Percentiles rank a stretch among this genome's conserved stretches.
These are phyloP conservation scores for Penicillium lividum DNA, from an alignment of 495 filamentous ascomycete genomes.

Conservation along the genomic window DNA sequence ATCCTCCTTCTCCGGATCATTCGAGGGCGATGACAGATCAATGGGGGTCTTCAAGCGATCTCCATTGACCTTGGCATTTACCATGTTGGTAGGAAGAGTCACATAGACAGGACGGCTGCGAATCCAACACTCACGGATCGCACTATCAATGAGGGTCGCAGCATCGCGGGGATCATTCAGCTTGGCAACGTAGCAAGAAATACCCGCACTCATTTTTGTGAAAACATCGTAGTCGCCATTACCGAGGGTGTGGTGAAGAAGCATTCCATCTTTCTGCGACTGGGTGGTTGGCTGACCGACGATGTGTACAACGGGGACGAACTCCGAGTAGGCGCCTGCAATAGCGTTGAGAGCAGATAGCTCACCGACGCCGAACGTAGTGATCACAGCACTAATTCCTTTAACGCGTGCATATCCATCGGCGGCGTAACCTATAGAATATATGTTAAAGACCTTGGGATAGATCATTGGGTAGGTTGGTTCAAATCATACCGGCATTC, in stretches of 20 bases:
- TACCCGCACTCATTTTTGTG: conserved; percentile 68
- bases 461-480: neutral
- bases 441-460: neutral
- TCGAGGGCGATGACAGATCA: conserved; percentile 62
- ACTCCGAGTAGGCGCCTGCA: conserved; percentile 64
- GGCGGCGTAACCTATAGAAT: conserved; percentile 60
- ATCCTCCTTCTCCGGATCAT: conserved; percentile 73
- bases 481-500: conserved; percentile 55
- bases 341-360: conserved; percentile 69
- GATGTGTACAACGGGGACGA: conserved; percentile 63
- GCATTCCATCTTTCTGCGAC: conserved; percentile 54
- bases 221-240: conserved; percentile 92
- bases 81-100: conserved; percentile 82
- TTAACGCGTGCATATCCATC: conserved; percentile 73
- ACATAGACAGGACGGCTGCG: conserved; percentile 80
- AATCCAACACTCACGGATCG: conserved; percentile 76
- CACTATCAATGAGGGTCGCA: conserved; percentile 74
- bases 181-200: conserved; percentile 69
- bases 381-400: conserved; percentile 64
- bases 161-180: conserved; percentile 70
- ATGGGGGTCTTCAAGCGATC: conserved; percentile 67
- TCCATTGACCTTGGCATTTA: conserved; percentile 76
- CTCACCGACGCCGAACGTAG: conserved; percentile 72
- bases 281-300: conserved; percentile 59
- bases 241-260: conserved; percentile 93